Evolutionary conservation across 805 yeast genomes (phyloP).

Genomic region (Starmerella bombicola): DNA sequence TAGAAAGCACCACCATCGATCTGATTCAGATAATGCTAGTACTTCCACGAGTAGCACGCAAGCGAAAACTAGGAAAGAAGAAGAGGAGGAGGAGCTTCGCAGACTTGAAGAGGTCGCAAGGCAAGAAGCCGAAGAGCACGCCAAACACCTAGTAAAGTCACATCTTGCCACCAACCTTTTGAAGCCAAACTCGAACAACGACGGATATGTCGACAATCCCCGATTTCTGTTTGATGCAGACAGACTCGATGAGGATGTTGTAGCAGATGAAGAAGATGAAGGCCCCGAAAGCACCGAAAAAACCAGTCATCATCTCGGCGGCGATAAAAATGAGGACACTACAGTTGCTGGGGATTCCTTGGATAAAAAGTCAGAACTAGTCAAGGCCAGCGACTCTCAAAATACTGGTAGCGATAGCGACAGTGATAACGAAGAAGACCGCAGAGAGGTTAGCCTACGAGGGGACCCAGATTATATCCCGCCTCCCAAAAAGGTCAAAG

Average conservation of each 20-base stretch:
- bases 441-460: slow-evolving; percentile 19
- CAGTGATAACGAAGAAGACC: slow-evolving; percentile 12
- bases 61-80: background rate
- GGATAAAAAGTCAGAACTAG: slow-evolving; percentile 2
- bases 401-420: slow-evolving; percentile 7
- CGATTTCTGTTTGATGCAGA: slow-evolving; percentile 12
- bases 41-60: background rate
- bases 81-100: slow-evolving; percentile 15
- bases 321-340: background rate
- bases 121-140: slow-evolving; percentile 22
- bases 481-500: slow-evolving; percentile 56
- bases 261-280: slow-evolving; percentile 8
- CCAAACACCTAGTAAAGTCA: slow-evolving; percentile 19
- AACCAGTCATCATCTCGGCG: background rate
- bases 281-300: background rate
- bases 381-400: slow-evolving; percentile 1
- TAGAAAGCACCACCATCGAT: background rate
- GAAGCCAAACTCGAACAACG: slow-evolving; percentile 4
- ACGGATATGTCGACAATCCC: slow-evolving; percentile 17
- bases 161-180: slow-evolving; percentile 13
- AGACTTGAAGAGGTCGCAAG: slow-evolving; percentile 12
- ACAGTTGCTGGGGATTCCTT: slow-evolving; percentile 2
- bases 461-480: slow-evolving; percentile 39
- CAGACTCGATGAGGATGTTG: slow-evolving; percentile 11
- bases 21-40: background rate